Evolutionary conservation across 164 flowering plant genomes (phyloP).

Genomic region (Piper betle): DNA sequence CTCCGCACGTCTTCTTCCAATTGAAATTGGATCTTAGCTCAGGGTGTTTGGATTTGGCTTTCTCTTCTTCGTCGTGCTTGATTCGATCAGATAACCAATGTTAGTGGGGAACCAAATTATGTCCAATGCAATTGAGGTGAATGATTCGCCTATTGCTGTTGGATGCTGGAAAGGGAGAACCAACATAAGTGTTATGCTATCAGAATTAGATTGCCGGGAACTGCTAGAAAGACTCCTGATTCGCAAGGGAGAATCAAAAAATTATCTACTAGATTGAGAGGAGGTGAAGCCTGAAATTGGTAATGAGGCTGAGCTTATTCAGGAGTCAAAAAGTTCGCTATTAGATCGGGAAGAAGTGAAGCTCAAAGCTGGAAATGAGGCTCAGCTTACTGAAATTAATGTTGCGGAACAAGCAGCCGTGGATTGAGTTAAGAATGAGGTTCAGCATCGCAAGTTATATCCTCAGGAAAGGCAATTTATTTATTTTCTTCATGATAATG

Average conservation of each 20-base stretch:
- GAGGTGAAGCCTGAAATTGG: neutral
- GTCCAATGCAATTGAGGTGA: constrained; percentile 22
- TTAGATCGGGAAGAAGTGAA: neutral
- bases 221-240: constrained; percentile 54
- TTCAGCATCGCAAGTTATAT: neutral
- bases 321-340: neutral
- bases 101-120: neutral
- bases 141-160: constrained; percentile 63
- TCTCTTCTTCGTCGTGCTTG: too few species aligned
- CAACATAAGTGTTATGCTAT: constrained; percentile 67
- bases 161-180: constrained; percentile 93
- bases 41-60: too few species aligned
- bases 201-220: constrained; percentile 69
- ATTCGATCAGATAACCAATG: neutral
- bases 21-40: too few species aligned
- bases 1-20: neutral
- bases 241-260: constrained; percentile 16
- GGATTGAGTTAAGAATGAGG: neutral
- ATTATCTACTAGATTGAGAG: constrained; percentile 6
- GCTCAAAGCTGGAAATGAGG: neutral
- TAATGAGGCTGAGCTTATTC: neutral
- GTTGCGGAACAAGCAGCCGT: neutral
- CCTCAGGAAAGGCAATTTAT: too few species aligned
- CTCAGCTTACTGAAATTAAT: neutral
- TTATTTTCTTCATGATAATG: too few species aligned